These are phyloP conservation scores for Colletotrichum acutatum DNA, from an alignment of 2,329 filamentous ascomycete genomes.

Conservation along the genomic window DNA sequence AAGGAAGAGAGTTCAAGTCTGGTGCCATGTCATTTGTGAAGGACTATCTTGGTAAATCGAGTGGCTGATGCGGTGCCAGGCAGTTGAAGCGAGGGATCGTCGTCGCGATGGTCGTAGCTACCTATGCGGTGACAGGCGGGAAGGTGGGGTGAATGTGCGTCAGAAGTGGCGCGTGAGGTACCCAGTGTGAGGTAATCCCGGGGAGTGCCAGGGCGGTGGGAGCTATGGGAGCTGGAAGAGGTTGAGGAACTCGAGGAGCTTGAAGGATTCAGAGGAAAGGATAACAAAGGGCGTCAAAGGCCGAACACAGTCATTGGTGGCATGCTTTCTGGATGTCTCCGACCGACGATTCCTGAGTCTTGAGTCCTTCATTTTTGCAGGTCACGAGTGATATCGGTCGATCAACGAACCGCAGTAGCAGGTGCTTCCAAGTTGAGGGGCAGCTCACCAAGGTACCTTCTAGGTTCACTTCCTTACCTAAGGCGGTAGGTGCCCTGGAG, in stretches of 20 bases:
- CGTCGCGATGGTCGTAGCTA: constrained; percentile 10
- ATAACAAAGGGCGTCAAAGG: background rate
- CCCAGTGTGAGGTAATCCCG: constrained; percentile 26
- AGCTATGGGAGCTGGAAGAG: background rate
- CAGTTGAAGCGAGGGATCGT: constrained; percentile 18
- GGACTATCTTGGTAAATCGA: background rate
- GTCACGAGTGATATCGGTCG: constrained; percentile 27
- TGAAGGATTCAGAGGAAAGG: background rate
- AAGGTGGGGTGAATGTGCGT: constrained; percentile 32
- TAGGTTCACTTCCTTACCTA: background rate
- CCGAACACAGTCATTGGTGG: background rate
- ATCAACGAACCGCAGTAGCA: constrained; percentile 6
- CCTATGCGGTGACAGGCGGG: constrained; percentile 14
- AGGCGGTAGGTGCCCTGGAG: background rate
- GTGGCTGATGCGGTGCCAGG: constrained; percentile 1
- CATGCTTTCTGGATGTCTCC: constrained; percentile 13
- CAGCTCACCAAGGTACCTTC: background rate
- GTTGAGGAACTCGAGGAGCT: background rate
- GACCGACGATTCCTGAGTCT: constrained; percentile 13
- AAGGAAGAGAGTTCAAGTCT: constrained; percentile 35
- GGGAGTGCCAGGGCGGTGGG: background rate
- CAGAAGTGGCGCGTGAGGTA: constrained; percentile 23
- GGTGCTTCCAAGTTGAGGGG: background rate
- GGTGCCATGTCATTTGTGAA: constrained; percentile 29
- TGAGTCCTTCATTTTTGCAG: background rate